Evolutionary conservation across 176 grass and related monocot species (phyloP), one percentile per base, ranked within the genome.

Genomic region (Dendrocalamus sinicus): DNA sequence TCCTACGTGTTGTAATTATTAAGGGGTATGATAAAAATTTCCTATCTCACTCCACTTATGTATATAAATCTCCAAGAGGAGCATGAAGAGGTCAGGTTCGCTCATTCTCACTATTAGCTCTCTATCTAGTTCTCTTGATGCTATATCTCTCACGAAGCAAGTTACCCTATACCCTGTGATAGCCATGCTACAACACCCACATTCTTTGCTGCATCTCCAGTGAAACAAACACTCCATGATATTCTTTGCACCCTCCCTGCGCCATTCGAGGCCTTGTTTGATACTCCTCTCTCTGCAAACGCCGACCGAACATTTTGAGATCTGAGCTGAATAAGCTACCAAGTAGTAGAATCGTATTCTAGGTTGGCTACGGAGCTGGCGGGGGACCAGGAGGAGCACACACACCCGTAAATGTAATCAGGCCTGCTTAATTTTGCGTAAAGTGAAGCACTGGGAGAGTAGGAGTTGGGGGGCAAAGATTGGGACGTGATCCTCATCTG

Each of bases 251-350:
- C n/a, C 50, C 65, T 70, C 6, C 14, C 50, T 4, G 47, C 75
- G 12, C 16, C 74, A 37, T 16, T 70, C 64, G 48, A 55, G 59
- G n/a, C 17, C 23, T 59, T 76, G 23, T 55, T 40, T 37, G 24
- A 69, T 60, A 76, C 69, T 41, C 44, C 76, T 58, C 68, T 81
- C 39, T 40, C 43, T 50, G 26, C 48, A 0, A 7, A n/a, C 19
- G 11, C 24, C 61, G 24, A 19, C 52, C 28, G 79, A 82, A 88
- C 72, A 82, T 82, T 83, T 88, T 70, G 86, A 82, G 72, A 88
- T 88, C 72, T 26, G 64, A 88, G 72, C 63, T 52, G 40, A 68
- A 26, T 50, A 28, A 68, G 28, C 41, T 70, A 77, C 1, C 26
- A 57, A 23, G 32, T 48, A 46, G 9, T 46, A 26, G 13, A 68